phyloP scores from a whole-genome alignment of 305 asterid genomes.

The Nicotiana rustica region DNA sequence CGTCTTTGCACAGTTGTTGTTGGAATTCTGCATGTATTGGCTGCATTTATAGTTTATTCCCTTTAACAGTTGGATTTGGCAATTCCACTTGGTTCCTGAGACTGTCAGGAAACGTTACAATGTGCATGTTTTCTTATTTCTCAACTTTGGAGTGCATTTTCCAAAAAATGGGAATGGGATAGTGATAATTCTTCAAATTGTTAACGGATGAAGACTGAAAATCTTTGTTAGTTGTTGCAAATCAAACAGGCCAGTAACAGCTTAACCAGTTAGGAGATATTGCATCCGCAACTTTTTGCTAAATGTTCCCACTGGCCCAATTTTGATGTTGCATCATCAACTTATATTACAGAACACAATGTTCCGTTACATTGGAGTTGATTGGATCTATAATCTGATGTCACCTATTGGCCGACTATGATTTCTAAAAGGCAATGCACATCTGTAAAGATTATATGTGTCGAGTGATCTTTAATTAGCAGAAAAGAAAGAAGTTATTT shows the following conservation, averaged over 20 bases:
- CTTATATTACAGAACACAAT: background rate
- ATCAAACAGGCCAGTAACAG: background rate
- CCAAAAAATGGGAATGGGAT: background rate
- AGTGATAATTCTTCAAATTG: background rate
- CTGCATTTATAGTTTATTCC: background rate
- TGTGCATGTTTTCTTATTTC: background rate
- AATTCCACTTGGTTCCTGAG: background rate
- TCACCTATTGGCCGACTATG: background rate
- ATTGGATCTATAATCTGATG: background rate
- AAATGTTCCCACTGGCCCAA: background rate
- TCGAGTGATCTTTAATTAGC: background rate
- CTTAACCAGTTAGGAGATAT: background rate
- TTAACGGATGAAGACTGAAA: background rate
- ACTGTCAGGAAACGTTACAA: background rate
- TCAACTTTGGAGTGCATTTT: background rate
- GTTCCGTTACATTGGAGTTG: background rate
- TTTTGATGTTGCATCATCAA: background rate
- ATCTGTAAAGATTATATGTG: background rate
- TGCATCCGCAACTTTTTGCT: constrained; percentile 7
- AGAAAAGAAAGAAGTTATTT: background rate
- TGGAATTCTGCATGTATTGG: background rate
- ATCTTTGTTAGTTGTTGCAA: background rate
- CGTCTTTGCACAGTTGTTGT: background rate
- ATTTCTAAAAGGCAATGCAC: constrained; percentile 14
- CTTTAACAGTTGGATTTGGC: background rate